Evolutionary conservation across 2,329 filamentous ascomycete species (phyloP).

Genomic region (Xylariaceae sp.): DNA sequence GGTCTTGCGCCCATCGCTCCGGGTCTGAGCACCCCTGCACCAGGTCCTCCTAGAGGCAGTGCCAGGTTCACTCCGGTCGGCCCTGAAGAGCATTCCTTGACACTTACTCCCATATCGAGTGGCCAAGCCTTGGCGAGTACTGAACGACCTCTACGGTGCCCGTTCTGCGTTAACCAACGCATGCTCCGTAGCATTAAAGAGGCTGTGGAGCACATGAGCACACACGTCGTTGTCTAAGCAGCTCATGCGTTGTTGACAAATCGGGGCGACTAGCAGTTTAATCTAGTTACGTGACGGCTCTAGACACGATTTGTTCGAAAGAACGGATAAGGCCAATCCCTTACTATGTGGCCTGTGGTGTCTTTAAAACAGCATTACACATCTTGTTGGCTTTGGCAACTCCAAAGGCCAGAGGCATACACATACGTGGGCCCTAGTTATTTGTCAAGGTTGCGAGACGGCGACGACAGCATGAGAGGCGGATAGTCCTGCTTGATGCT

Average conservation of each 20-base stretch:
- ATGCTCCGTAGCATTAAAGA: conserved; percentile 68
- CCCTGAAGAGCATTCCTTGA: conserved; percentile 52
- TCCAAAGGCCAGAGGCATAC: too few species aligned
- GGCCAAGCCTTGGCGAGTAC: conserved; percentile 53
- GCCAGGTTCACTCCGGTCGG: conserved; percentile 38
- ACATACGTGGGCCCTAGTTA: too few species aligned
- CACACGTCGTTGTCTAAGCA: conserved; percentile 60
- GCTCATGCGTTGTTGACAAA: not conserved
- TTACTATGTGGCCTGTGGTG: too few species aligned
- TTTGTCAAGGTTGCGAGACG: too few species aligned
- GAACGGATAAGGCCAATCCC: too few species aligned
- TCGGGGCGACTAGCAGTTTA: too few species aligned
- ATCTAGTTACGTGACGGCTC: too few species aligned
- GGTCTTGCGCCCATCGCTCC: conserved; percentile 44
- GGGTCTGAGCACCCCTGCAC: conserved; percentile 36
- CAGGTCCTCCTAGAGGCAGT: conserved; percentile 27
- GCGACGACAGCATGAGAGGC: too few species aligned
- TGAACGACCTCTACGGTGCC: conserved; percentile 62
- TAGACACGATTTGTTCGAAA: too few species aligned
- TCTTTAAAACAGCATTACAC: too few species aligned
- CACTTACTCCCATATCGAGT: conserved; percentile 62
- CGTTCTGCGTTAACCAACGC: conserved; percentile 67
- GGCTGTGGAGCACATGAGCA: conserved; percentile 67
- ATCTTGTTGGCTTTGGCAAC: too few species aligned
- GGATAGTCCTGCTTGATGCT: not conserved